These are phyloP conservation scores for Coemansia sp. DNA, from an alignment of 192 early-diverging fungal species.

Conservation along the genomic window DNA sequence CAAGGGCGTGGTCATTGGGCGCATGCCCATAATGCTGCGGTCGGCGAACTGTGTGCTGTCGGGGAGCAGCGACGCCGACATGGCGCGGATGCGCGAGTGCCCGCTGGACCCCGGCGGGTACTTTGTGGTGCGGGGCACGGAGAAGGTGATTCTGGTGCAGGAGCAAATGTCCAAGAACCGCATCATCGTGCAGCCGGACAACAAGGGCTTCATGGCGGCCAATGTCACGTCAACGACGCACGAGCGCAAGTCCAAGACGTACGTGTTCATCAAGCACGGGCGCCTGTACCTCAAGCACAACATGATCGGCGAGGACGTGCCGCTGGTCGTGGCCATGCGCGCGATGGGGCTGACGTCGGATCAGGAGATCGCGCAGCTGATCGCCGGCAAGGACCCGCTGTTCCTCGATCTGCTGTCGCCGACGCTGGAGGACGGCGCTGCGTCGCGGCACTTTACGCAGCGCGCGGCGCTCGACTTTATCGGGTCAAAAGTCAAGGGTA, in stretches of 20 bases:
- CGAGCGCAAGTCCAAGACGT: conserved; percentile 93
- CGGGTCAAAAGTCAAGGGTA: conserved; percentile 76
- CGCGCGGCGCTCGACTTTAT: conserved; percentile 96
- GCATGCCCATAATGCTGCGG: conserved; percentile 95
- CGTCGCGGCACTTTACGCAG: conserved; percentile 89
- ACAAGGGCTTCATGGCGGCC: conserved; percentile 89
- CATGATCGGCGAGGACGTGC: conserved; percentile 90
- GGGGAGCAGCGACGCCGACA: conserved; percentile 67
- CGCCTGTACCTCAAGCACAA: conserved; percentile 86
- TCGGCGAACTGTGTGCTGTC: conserved; percentile 88
- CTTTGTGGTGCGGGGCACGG: conserved; percentile 98
- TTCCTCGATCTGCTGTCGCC: conserved; percentile 98
- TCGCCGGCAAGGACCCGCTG: conserved; percentile 95
- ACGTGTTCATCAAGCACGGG: conserved; percentile 69
- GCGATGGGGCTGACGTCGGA: conserved; percentile 93
- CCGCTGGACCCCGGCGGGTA: conserved; percentile 92
- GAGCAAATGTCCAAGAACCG: conserved; percentile 98
- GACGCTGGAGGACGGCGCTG: conserved; percentile 91
- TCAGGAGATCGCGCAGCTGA: conserved; percentile 92
- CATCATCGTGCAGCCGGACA: conserved; percentile 88
- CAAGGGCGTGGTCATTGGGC: conserved; percentile 76
- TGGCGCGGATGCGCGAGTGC: conserved; percentile 90
- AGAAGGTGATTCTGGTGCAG: conserved; percentile 99
- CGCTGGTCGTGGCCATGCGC: conserved; percentile 92
- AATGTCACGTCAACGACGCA: conserved; percentile 83